Conservation (phyloP, 192 early-diverging fungal genomes). For the Phlyctochytrium planicorne region DNA sequence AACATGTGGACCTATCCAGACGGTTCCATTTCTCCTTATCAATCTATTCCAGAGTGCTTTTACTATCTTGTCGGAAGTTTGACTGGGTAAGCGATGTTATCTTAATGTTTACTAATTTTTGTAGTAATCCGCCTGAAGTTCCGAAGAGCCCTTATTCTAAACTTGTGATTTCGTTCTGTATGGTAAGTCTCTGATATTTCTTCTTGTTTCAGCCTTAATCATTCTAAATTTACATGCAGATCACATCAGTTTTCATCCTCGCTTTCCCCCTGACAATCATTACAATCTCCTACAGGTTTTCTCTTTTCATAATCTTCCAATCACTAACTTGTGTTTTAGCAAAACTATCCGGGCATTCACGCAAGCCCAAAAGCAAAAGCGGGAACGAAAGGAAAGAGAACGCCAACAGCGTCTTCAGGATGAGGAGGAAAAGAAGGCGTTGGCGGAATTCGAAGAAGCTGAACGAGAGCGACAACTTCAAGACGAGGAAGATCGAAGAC, state of each 20-base stretch:
- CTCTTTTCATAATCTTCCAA: too few relatives aligned
- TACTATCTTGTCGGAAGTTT: conserved; percentile 4
- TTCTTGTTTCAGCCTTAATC: conserved; percentile 1
- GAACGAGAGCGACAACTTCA: not conserved
- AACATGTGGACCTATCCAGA: not conserved
- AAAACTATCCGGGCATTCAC: conserved; percentile 10
- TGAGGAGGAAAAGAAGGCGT: not conserved
- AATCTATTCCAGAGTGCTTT: conserved; percentile 11
- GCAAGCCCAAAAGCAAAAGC: not conserved
- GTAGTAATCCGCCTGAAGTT: not conserved
- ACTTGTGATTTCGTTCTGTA: not conserved
- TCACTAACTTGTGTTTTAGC: too few relatives aligned
- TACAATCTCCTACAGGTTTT: conserved; percentile 8
- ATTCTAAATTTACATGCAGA: not conserved
- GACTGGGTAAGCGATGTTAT: not conserved
- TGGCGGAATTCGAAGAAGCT: not conserved
- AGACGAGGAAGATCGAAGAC: too few relatives aligned
- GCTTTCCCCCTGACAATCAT: conserved; percentile 17
- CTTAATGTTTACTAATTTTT: not conserved
- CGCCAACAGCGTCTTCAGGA: not conserved
- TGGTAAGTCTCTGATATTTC: not conserved
- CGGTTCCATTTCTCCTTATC: not conserved
- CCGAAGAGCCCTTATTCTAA: not conserved
- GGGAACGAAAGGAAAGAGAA: not conserved
- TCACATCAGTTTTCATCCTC: conserved; percentile 10